phyloP scores from a whole-genome alignment of 371 early-diverging fungal species.

The Mucor ambiguus region DNA sequence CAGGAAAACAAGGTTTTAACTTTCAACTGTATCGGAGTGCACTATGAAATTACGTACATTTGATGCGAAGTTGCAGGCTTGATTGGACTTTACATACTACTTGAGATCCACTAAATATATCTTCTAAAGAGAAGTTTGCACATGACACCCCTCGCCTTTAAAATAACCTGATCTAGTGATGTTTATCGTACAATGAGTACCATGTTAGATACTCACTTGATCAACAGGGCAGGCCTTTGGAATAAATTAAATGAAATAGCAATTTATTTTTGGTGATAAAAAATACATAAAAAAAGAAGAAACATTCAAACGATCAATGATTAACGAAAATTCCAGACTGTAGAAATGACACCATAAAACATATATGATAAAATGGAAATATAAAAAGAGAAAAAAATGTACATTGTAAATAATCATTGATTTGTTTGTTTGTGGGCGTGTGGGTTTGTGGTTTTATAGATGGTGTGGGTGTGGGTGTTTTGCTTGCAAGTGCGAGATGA shows the following conservation, averaged over 20 bases:
- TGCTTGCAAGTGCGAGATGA: background rate
- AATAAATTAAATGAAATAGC: background rate
- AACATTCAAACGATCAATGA: background rate
- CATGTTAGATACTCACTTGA: background rate
- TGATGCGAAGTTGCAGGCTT: background rate
- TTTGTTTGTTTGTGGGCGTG: background rate
- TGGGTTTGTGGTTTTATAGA: no score
- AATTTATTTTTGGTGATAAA: background rate
- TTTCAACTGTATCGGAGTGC: background rate
- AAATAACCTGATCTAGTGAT: background rate
- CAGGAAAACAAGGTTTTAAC: background rate
- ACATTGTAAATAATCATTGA: slow-evolving; percentile 14
- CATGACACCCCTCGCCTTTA: slow-evolving; percentile 3
- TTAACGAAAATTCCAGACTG: background rate
- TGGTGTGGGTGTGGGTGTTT: background rate
- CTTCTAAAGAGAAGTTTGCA: background rate
- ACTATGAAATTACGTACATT: background rate
- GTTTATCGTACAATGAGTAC: background rate
- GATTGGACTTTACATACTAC: background rate
- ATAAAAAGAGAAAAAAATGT: slow-evolving; percentile 19
- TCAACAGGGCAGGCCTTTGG: background rate
- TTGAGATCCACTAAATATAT: background rate
- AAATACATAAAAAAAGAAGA: background rate
- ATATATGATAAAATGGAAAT: background rate
- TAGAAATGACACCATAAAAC: slow-evolving; percentile 9